Evolutionary conservation across 805 yeast genomes (phyloP).

Genomic region (Metschnikowia henanensis): DNA sequence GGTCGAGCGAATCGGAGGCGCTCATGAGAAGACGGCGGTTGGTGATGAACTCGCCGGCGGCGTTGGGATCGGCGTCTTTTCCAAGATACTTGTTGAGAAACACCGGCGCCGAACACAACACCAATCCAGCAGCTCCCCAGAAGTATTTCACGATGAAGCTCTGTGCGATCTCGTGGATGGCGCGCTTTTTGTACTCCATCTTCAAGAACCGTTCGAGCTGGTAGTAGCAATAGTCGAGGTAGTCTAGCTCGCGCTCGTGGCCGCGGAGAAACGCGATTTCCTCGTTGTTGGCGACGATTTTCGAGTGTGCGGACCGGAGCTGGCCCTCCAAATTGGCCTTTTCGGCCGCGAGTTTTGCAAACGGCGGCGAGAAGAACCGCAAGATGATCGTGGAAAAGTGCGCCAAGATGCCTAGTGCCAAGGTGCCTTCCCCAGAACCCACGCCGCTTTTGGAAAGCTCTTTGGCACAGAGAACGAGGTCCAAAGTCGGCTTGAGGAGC

Average conservation of each 20-base stretch:
- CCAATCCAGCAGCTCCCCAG: slow-evolving; percentile 95
- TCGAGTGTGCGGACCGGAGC: slow-evolving; percentile 79
- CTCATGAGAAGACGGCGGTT: slow-evolving; percentile 80
- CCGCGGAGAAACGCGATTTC: slow-evolving; percentile 88
- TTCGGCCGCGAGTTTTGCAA: slow-evolving; percentile 74
- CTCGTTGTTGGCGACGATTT: slow-evolving; percentile 75
- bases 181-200: slow-evolving; percentile 71
- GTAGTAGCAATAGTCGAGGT: slow-evolving; percentile 77
- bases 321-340: slow-evolving; percentile 83
- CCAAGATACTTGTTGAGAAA: slow-evolving; percentile 61
- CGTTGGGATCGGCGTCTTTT: slow-evolving; percentile 39
- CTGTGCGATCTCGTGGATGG: slow-evolving; percentile 81
- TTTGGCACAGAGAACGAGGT: slow-evolving; percentile 76
- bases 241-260: slow-evolving; percentile 73
- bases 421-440: slow-evolving; percentile 73
- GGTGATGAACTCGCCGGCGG: slow-evolving; percentile 84
- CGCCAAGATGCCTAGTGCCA: slow-evolving; percentile 76
- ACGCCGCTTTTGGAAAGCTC: slow-evolving; percentile 67
- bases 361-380: slow-evolving; percentile 83
- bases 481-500: slow-evolving; percentile 78
- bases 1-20: slow-evolving; percentile 86
- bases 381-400: slow-evolving; percentile 76
- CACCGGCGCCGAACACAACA: slow-evolving; percentile 85
- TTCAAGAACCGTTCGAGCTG: slow-evolving; percentile 76
- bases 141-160: slow-evolving; percentile 87